Evolutionary conservation across 768 basidiomycete species (phyloP).

Genomic region (Mycena leptocephala): DNA sequence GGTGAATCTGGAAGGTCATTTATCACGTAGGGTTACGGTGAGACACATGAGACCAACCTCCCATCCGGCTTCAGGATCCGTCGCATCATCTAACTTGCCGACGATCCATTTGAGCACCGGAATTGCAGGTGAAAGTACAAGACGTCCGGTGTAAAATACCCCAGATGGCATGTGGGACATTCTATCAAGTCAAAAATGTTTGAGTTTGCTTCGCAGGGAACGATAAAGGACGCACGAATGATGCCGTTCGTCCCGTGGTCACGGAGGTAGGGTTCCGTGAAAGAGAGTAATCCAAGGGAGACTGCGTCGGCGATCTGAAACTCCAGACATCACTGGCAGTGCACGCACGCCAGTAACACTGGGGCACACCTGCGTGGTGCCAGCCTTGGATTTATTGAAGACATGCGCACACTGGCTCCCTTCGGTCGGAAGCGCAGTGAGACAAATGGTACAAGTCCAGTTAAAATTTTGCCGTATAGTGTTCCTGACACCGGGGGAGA

Average conservation of each 20-base stretch:
- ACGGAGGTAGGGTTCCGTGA: not conserved
- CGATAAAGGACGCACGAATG: slow-evolving; percentile 3
- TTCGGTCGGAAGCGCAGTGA: not conserved
- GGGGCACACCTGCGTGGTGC: not conserved
- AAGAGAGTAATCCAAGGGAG: slow-evolving; percentile 9
- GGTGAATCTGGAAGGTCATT: no score
- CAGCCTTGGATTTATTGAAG: not conserved
- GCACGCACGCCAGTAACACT: not conserved
- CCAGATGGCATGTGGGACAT: slow-evolving; percentile 17
- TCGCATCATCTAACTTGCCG: not conserved
- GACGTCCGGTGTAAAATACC: slow-evolving; percentile 12
- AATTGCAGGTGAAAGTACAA: slow-evolving; percentile 4
- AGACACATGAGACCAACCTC: no score
- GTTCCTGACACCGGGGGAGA: not conserved
- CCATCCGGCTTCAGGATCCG: not conserved
- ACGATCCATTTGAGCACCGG: slow-evolving; percentile 11
- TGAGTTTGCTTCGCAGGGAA: not conserved
- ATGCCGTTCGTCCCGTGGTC: not conserved
- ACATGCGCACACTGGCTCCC: not conserved
- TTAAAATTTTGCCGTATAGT: not conserved
- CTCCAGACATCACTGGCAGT: not conserved
- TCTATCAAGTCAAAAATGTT: not conserved
- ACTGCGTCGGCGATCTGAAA: not conserved
- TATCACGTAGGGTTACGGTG: no score
- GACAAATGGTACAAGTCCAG: slow-evolving; percentile 8